Conservation (phyloP, 768 basidiomycete genomes). For the Symmetrospora coprosmae region DNA sequence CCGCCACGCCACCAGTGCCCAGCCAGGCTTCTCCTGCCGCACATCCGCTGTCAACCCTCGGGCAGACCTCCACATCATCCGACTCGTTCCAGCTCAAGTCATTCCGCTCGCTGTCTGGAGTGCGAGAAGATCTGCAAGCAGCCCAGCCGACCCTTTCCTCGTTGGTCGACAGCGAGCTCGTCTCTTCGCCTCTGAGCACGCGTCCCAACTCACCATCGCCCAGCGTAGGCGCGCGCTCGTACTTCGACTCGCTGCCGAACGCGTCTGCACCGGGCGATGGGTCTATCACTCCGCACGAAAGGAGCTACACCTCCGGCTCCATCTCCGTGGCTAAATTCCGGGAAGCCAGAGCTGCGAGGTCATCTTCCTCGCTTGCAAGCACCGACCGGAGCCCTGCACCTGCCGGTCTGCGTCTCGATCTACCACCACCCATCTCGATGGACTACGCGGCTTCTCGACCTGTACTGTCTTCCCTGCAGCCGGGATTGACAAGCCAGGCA, state of each 20-base stretch:
- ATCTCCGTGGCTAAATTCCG: conserved; percentile 15
- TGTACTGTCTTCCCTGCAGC: not conserved
- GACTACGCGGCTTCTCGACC: not conserved
- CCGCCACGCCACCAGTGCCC: not conserved
- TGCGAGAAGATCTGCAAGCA: not conserved
- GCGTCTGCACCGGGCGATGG: not conserved
- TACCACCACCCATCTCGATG: not conserved
- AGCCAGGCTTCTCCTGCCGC: not conserved
- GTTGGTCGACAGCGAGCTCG: not conserved
- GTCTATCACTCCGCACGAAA: not conserved
- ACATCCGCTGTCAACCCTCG: not conserved
- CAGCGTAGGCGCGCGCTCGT: not conserved
- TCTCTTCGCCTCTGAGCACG: not conserved
- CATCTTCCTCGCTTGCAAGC: conserved; percentile 1
- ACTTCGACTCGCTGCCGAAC: not conserved
- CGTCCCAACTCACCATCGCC: conserved; percentile 6
- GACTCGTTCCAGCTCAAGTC: conserved; percentile 15
- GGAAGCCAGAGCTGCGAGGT: conserved; percentile 8
- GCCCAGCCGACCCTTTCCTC: conserved; percentile 11
- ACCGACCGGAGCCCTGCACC: not conserved
- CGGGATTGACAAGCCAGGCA: not conserved
- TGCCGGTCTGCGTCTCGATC: conserved; percentile 12
- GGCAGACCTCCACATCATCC: not conserved
- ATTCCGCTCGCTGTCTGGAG: conserved; percentile 3
- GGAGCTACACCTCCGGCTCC: not conserved